Conservation (phyloP, 2,329 filamentous ascomycete species). For the Botryotinia convoluta region DNA sequence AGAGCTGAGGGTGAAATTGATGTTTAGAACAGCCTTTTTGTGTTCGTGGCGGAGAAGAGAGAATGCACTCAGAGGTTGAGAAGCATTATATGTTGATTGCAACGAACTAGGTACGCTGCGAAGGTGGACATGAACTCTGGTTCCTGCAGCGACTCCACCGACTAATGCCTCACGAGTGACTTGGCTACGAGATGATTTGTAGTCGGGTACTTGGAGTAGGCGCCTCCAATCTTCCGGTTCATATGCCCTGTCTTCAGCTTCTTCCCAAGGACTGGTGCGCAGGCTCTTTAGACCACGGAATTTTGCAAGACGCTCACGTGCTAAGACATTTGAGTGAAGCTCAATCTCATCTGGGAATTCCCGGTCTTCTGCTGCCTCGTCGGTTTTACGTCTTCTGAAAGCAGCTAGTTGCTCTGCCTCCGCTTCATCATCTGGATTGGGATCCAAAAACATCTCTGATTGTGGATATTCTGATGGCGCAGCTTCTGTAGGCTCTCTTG, state of each 20-base stretch:
- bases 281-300: slow-evolving; percentile 93
- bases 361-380: slow-evolving; percentile 82
- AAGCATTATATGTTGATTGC: slow-evolving; percentile 51
- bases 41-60: slow-evolving; percentile 92
- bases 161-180: slow-evolving; percentile 78
- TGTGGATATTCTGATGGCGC: slow-evolving; percentile 87
- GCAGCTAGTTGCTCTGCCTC: slow-evolving; percentile 73
- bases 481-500: slow-evolving; percentile 68
- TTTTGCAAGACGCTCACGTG: slow-evolving; percentile 77
- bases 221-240: slow-evolving; percentile 89
- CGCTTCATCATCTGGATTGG: slow-evolving; percentile 77
- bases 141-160: slow-evolving; percentile 84
- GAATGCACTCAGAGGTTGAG: slow-evolving; percentile 70
- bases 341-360: slow-evolving; percentile 99
- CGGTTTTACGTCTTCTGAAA: slow-evolving; percentile 74
- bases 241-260: slow-evolving; percentile 78
- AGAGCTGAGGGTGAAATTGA: slow-evolving; percentile 80
- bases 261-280: slow-evolving; percentile 83
- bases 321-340: slow-evolving; percentile 80
- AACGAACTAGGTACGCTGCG: slow-evolving; percentile 55
- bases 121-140: slow-evolving; percentile 77
- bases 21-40: slow-evolving; percentile 87
- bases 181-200: slow-evolving; percentile 76
- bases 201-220: slow-evolving; percentile 83
- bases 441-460: slow-evolving; percentile 83